A percentile compares a stretch with the other conserved stretches of the same genome.
phyloP scores from a whole-genome alignment of 371 early-diverging fungal genomes.

The Mortierella sp. region DNA sequence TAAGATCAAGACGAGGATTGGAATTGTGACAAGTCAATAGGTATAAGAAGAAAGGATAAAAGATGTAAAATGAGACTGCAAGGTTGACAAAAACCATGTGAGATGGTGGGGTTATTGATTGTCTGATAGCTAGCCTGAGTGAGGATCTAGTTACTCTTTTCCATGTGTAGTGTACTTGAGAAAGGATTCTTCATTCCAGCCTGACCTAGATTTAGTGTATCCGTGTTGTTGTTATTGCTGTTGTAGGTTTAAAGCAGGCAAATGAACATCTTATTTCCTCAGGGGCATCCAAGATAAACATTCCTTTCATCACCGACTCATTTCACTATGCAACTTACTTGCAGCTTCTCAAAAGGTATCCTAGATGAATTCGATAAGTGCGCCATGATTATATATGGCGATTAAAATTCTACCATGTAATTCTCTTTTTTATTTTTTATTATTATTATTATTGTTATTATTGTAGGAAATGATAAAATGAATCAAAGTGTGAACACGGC shows the following conservation, averaged over 20 bases:
- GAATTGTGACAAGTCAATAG: background rate
- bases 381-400: too few species aligned
- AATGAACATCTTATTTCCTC: background rate
- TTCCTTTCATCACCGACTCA: slow-evolving; percentile 3
- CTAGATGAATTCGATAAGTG: too few species aligned
- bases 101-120: too few species aligned
- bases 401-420: too few species aligned
- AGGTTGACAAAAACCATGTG: too few species aligned
- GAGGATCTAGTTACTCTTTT: background rate
- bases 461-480: background rate
- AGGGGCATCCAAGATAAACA: background rate
- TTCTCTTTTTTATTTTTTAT: background rate
- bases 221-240: too few species aligned
- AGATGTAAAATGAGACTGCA: background rate
- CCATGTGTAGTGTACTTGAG: background rate
- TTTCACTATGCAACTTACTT: background rate
- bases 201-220: background rate
- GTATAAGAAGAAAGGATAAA: background rate
- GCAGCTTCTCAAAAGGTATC: background rate
- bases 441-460: background rate
- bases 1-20: background rate
- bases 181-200: slow-evolving; percentile 5
- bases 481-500: slow-evolving; percentile 41
- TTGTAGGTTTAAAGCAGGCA: too few species aligned
- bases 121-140: background rate